Evolutionary conservation across 441 rosid genomes (phyloP), one percentile per base, ranked within the genome.

Genomic region (Populus hybrid): DNA sequence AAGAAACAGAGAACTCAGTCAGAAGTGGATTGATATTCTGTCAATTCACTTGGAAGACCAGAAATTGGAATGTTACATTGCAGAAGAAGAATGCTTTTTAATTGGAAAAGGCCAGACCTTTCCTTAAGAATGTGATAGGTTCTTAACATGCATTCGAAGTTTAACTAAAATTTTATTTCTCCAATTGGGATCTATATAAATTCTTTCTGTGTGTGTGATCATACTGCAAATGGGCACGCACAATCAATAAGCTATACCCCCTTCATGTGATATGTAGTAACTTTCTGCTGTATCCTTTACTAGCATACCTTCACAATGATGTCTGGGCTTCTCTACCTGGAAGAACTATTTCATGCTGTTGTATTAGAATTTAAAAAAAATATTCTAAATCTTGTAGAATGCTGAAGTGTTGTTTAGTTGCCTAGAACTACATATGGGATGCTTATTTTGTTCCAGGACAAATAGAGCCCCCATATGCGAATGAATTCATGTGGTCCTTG

Each of bases 401-500:
- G 61, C n/a, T 53, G n/a, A 16, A 53, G 21, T 53, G 61, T 53
- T 53, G 8, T 53, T 67, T 76, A 36, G 73, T 18, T 53, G 21
- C n/a, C 61, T 53, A 53, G n/a, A 53, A 53, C 61, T 53, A 53
- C 61, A 53, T 6, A 53, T 18, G 3, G n/a, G 61, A 18, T 53
- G 61, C 61, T 53, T 53, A 53, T 53, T 53, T 53, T 53, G 21
- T 53, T 53, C n/a, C 21, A 53, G 61, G 61, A 2, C 6, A 16
- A 53, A 53, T 16, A 16, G n/a, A 53, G 61, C 61, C 61, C 6
- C 61, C 61, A 53, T 53, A 53, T 1, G n/a, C 61, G 76, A 26
- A 91, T 86, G 21, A 53, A 11, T 65, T 65, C 18, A 28, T 23
- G 68, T 65, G 68, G 28, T 4, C 32, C 0, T 46, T 53, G 61